These are phyloP conservation scores for Stemphylium lycopersici DNA, from an alignment of 2,329 filamentous ascomycete genomes.

Conservation along the genomic window DNA sequence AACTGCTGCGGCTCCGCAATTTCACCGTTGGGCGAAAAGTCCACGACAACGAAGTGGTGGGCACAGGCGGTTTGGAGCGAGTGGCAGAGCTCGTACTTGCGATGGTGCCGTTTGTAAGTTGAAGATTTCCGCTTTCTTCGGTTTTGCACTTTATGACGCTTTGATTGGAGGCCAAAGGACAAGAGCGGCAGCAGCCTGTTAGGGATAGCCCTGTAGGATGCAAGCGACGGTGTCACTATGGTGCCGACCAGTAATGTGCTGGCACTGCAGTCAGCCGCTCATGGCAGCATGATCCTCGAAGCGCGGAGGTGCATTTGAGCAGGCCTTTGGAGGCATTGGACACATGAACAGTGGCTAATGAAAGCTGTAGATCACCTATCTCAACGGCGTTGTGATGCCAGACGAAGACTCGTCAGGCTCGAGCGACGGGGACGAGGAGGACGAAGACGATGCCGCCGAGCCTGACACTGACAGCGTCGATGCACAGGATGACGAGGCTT, in stretches of 20 bases:
- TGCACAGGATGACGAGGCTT: conserved; percentile 18
- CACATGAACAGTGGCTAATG: conserved; percentile 26
- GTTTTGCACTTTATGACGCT: not conserved
- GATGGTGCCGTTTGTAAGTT: conserved; percentile 81
- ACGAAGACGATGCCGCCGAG: conserved; percentile 29
- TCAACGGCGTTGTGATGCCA: conserved; percentile 59
- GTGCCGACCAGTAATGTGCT: conserved; percentile 33
- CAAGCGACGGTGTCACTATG: conserved; percentile 19
- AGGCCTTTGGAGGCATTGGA: conserved; percentile 2
- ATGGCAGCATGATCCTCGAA: conserved; percentile 8
- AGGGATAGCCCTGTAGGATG: conserved; percentile 27
- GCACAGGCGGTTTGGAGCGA: conserved; percentile 66
- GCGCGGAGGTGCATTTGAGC: not conserved
- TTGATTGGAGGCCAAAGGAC: conserved; percentile 8
- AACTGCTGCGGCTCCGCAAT: conserved; percentile 78
- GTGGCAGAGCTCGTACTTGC: conserved; percentile 68
- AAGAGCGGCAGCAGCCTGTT: conserved; percentile 3
- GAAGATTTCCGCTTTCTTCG: not conserved
- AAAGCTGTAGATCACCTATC: conserved; percentile 54
- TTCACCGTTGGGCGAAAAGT: conserved; percentile 76
- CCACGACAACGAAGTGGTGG: conserved; percentile 66
- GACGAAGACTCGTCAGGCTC: conserved; percentile 48
- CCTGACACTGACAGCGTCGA: conserved; percentile 16
- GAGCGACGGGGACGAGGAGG: conserved; percentile 37
- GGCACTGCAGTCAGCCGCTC: conserved; percentile 42